These are phyloP conservation scores for Lolium rigidum DNA, from an alignment of 176 grass and related monocot genomes.

Conservation along the genomic window DNA sequence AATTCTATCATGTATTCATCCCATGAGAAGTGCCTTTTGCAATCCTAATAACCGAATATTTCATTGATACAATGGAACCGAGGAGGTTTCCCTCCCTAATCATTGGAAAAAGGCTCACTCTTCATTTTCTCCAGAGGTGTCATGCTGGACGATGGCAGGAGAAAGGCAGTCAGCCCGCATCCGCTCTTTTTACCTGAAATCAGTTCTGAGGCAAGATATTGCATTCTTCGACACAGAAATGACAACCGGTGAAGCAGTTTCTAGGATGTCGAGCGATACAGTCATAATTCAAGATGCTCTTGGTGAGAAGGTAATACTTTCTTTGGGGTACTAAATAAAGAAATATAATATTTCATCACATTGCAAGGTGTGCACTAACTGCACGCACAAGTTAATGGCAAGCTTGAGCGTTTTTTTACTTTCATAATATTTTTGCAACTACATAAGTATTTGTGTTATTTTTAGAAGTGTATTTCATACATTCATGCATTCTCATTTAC, in stretches of 20 bases:
- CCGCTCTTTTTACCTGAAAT: slow-evolving; percentile 61
- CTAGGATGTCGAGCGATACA: slow-evolving; percentile 58
- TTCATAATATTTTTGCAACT: not conserved
- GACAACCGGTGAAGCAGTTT: slow-evolving; percentile 61
- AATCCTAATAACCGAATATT: not conserved
- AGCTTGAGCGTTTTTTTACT: not conserved
- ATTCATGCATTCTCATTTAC: slow-evolving; percentile 31
- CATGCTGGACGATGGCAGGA: slow-evolving; percentile 65
- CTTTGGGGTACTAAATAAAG: slow-evolving; percentile 13
- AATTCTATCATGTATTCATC: slow-evolving; percentile 3
- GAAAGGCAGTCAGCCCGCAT: slow-evolving; percentile 61
- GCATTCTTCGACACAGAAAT: slow-evolving; percentile 67
- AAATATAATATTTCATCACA: slow-evolving; percentile 4
- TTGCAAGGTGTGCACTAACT: not conserved
- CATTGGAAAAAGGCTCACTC: slow-evolving; percentile 1
- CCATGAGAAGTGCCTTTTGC: slow-evolving; percentile 1
- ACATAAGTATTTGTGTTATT: not conserved
- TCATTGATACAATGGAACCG: not conserved
- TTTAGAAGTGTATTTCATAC: slow-evolving; percentile 15
- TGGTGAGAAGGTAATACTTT: slow-evolving; percentile 63
- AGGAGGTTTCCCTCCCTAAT: not conserved
- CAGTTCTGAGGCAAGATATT: slow-evolving; percentile 62
- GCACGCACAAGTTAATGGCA: not conserved
- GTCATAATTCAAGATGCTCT: slow-evolving; percentile 61
- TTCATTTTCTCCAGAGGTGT: slow-evolving; percentile 54